Base-by-base conservation (phyloP, 129 eudicot species). In the Solidago caesia region DNA sequence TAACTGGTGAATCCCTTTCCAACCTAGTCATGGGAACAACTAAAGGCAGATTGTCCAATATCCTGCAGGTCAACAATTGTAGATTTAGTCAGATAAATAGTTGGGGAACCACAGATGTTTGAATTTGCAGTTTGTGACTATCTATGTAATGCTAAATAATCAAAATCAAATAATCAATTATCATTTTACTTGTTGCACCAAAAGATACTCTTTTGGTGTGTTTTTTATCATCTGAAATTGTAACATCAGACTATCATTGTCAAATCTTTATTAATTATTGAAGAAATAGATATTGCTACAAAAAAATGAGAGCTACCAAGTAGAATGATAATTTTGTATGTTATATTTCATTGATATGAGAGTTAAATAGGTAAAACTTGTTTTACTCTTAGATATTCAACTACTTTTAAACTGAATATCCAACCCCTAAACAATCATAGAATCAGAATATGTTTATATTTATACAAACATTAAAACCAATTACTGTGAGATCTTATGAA, bases 31-130 rank as follows among this genome's bases (percentile, higher is more conserved):
- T 80, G 68, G 87, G 92, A 76, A 85, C 89, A 67, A 85, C 89
- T 75, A 86, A 77, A 7, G 96, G 96, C 76, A 90, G 91, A 74
- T 85, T 85, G 77, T 90, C 96, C 86, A 90, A 77, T 65, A 90
- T 87, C 96, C 96, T 90, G 82, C 52, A 44, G n/a, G 70, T 43
- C 44, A 74, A 74, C 45, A 9, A n/a, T 46, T 67, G 15, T 41
- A 58, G 15, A 52, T 56, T 73, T 60, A 80, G 21, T 73, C 3
- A 68, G 21, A 41, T 26, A 39, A 43, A 14, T 33, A 68, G 52
- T 26, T 29, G 45, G 65, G 65, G 43, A 48, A 64, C 53, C 48
- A 55, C 41, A 16, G 53, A 48, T 53, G 39, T 51, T 51, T 29
- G 49, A 48, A 16, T 56, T n/a, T 52, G 49, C 8, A 14, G 13